Conservation (phyloP, 2,329 filamentous ascomycete species). For the Phyllosticta citrichinensis region DNA sequence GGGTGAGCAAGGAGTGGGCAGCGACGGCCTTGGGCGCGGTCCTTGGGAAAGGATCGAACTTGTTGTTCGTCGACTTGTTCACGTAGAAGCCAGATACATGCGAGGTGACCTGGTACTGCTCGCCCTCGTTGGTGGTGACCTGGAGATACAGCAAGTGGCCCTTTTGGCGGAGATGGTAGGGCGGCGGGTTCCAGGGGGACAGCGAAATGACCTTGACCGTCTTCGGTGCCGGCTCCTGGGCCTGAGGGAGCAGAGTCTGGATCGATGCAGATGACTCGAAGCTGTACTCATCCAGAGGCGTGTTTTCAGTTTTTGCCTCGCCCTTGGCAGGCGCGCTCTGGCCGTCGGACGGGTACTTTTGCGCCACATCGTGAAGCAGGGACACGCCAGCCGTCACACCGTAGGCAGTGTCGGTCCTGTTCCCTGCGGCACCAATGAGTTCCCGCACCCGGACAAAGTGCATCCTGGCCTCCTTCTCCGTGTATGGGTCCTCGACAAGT, state of each 20-base stretch:
- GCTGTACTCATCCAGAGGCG: slow-evolving; percentile 58
- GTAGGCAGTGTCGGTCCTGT: slow-evolving; percentile 77
- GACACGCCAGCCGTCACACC: slow-evolving; percentile 78
- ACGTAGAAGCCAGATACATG: slow-evolving; percentile 94
- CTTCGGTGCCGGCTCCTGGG: slow-evolving; percentile 64
- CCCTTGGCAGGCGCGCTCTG: slow-evolving; percentile 17
- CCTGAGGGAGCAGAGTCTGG: slow-evolving; percentile 57
- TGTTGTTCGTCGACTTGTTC: slow-evolving; percentile 90
- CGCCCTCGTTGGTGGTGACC: slow-evolving; percentile 84
- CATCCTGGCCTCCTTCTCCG: slow-evolving; percentile 94
- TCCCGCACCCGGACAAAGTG: slow-evolving; percentile 87
- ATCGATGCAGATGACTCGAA: slow-evolving; percentile 61
- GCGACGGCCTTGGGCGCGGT: slow-evolving; percentile 65
- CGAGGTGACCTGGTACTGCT: slow-evolving; percentile 86
- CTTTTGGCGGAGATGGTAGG: slow-evolving; percentile 79
- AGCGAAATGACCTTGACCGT: slow-evolving; percentile 82
- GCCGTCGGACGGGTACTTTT: slow-evolving; percentile 48
- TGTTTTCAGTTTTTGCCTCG: slow-evolving; percentile 19
- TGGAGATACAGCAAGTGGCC: slow-evolving; percentile 88
- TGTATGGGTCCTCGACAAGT: slow-evolving; percentile 90
- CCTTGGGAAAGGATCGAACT: slow-evolving; percentile 84
- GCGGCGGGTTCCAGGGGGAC: slow-evolving; percentile 93
- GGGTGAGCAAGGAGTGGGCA: slow-evolving; percentile 75
- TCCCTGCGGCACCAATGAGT: slow-evolving; percentile 81
- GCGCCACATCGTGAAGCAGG: slow-evolving; percentile 75